Base-by-base conservation (phyloP, 352 stramenopile genomes). In the Globisporangium paroecandrum region DNA sequence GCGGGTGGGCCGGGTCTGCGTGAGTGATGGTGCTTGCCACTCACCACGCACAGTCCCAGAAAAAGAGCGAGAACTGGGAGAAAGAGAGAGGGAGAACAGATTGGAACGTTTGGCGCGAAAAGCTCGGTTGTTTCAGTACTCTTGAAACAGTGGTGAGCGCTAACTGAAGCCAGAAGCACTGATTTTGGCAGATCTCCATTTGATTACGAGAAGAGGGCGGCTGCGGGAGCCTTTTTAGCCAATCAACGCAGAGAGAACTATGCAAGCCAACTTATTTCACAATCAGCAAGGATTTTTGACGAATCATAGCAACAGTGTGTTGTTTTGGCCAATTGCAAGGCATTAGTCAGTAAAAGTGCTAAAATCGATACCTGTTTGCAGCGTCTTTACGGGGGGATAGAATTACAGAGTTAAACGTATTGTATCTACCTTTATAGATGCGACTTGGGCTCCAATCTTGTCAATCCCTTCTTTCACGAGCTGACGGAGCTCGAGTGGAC, bases 1-100 rank as follows among this genome's bases (percentile, higher is more conserved):
- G 38, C 8, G 49, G 49, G n/a, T 46, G 32, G 32, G 56, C 18
- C 15, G 12, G 13, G 27, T 36, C 29, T 3, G 58, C 12, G 71
- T 77, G 71, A 77, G 71, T 77, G 71, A 58, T 41, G 71, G 71
- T 77, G 25, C 18, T 32, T 24, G n/a, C 36, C 34, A 15, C 47
- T 51, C 29, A 24, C 4, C 5, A 4, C 43, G 24, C 59, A 65
- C 41, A 65, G 41, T 57, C 59, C 59, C 59, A 65, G 38, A 56
- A 57, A 55, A 55, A 38, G 58, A 55, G 38, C 58, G 38, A 36
- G 55, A 60, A 32, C 7, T n/a, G 15, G 6, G 43, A 24, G 43
- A 51, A 24, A 51, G 43, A 51, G 43, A 51, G 43, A 51, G 18
- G 43, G 43, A 49, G 41, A 49, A 25, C 47, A 25, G 47, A 55